These are phyloP conservation scores for Miamiensis avidus DNA, from an alignment of 169 alveolate species.

Conservation along the genomic window DNA sequence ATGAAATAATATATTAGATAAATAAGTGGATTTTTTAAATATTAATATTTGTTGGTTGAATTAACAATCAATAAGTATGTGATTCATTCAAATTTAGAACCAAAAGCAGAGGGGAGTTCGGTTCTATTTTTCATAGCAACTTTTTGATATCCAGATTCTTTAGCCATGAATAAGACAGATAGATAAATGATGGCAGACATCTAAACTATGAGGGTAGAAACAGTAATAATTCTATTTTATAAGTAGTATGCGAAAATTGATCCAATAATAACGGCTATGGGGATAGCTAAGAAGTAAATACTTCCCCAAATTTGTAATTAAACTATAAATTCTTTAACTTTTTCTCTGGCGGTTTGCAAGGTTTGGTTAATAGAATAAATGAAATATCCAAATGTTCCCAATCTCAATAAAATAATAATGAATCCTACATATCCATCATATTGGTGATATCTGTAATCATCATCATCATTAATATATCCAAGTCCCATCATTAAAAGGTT, in stretches of 20 bases:
- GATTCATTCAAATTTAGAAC: too few species aligned
- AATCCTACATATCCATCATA: conserved; percentile 16
- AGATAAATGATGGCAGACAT: neutral
- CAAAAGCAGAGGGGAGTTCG: neutral
- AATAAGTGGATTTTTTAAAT: too few species aligned
- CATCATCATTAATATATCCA: conserved; percentile 11
- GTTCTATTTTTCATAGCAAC: conserved; percentile 8
- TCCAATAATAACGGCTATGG: neutral
- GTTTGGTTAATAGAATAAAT: conserved; percentile 4
- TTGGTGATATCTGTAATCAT: neutral
- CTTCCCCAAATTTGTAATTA: conserved; percentile 8
- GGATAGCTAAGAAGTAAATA: conserved; percentile 15
- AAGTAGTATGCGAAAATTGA: conserved; percentile 4
- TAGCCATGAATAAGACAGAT: conserved; percentile 6
- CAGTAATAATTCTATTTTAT: conserved; percentile 19
- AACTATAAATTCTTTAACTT: conserved; percentile 6
- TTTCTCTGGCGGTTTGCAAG: conserved; percentile 4
- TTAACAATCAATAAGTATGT: too few species aligned
- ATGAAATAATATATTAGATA: too few species aligned
- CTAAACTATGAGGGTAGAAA: neutral
- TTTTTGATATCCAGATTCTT: conserved; percentile 3
- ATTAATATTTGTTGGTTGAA: too few species aligned
- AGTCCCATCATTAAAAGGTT: conserved; percentile 17
- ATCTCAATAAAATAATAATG: conserved; percentile 8
- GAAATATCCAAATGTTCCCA: conserved; percentile 12